Conservation (phyloP, 345 rosid genomes). For the Carallia pectinifolia region DNA sequence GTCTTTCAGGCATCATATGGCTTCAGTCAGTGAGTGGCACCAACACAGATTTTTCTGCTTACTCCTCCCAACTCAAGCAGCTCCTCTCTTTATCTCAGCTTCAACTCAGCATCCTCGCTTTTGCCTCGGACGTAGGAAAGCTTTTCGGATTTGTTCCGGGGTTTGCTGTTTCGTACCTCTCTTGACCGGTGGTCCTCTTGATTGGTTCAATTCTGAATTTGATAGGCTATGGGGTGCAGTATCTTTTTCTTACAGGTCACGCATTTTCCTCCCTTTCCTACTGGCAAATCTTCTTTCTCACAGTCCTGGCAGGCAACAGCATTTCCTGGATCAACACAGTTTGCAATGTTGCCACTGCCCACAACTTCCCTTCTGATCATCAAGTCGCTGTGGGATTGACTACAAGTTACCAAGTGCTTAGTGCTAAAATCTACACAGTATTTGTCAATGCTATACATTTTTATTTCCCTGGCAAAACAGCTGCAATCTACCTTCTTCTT, state of each 20-base stretch:
- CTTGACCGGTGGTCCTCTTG: conserved; percentile 68
- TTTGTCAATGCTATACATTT: conserved; percentile 41
- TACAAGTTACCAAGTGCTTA: conserved; percentile 70
- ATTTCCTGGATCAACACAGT: conserved; percentile 94
- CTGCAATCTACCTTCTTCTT: conserved; percentile 53
- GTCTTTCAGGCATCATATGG: conserved; percentile 73
- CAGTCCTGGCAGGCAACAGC: conserved; percentile 81
- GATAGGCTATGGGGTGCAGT: conserved; percentile 73
- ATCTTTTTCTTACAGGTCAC: conserved; percentile 47
- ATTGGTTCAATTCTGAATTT: conserved; percentile 62
- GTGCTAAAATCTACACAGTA: conserved; percentile 70
- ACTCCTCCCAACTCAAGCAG: conserved; percentile 76
- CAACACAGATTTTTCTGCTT: conserved; percentile 79
- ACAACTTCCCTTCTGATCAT: conserved; percentile 47
- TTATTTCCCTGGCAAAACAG: conserved; percentile 33
- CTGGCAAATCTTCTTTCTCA: conserved; percentile 47
- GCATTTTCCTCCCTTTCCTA: conserved; percentile 48
- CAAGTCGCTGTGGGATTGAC: conserved; percentile 69
- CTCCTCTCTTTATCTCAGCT: conserved; percentile 70
- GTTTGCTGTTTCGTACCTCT: conserved; percentile 62
- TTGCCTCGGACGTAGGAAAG: conserved; percentile 89
- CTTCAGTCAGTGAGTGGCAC: conserved; percentile 83
- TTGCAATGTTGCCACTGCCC: conserved; percentile 48
- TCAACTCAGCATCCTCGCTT: conserved; percentile 75
- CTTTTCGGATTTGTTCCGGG: conserved; percentile 80